A percentile compares a stretch with the other conserved stretches of the same genome.
Conservation (phyloP, 768 basidiomycete species). For the Paxillus ammoniavirescens region DNA sequence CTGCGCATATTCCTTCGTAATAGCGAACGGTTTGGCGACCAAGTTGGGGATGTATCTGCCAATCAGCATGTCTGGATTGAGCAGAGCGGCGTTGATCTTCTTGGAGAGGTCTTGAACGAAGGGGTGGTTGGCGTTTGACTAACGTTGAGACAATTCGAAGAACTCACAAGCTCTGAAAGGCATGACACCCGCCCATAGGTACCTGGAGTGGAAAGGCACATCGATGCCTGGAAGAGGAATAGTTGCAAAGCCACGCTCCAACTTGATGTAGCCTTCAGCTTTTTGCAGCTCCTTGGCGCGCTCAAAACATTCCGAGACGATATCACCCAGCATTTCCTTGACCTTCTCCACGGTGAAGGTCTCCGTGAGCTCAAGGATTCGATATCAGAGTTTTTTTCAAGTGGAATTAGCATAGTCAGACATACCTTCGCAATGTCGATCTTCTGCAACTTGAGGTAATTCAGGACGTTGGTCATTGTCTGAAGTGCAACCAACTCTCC, state of each 20-base stretch:
- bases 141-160: not conserved
- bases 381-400: not conserved
- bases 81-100: constrained; percentile 89
- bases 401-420: not conserved
- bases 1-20: constrained; percentile 85
- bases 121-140: not conserved
- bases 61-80: constrained; percentile 93
- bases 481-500: constrained; percentile 93
- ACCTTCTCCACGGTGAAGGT: constrained; percentile 89
- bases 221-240: constrained; percentile 96
- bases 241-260: constrained; percentile 96
- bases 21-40: constrained; percentile 83
- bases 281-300: constrained; percentile 77
- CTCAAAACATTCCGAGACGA: constrained; percentile 78
- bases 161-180: constrained; percentile 92
- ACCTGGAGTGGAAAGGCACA: constrained; percentile 99
- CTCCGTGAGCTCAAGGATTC: constrained; percentile 68
- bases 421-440: constrained; percentile 86
- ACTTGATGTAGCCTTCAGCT: constrained; percentile 83
- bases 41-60: constrained; percentile 98
- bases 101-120: constrained; percentile 78
- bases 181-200: constrained; percentile 98
- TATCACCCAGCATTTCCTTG: constrained; percentile 93
- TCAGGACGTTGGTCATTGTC: constrained; percentile 92
- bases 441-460: constrained; percentile 95